Evolutionary conservation across 2,329 filamentous ascomycete genomes (phyloP), one percentile per base, ranked within the genome.

Genomic region (Aspergillus sp.): DNA sequence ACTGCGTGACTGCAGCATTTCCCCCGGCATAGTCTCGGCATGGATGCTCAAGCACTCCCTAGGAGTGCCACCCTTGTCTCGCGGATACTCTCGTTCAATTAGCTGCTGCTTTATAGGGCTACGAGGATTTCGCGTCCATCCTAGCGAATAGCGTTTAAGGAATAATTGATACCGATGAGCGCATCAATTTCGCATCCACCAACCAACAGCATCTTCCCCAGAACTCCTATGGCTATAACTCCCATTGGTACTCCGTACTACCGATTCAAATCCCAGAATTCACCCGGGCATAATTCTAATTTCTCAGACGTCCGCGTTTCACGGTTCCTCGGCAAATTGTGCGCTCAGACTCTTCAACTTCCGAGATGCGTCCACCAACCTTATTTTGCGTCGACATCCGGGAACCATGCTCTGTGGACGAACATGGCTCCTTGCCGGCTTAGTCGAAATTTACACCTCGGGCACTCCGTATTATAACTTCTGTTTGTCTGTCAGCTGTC

Each of bases 361-460:
- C 44, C 14, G 55, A 53, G 35, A 39, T 33, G 41, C 43, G 31
- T 48, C 49, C 49, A 53, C 44, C 55, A 57, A 53, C 44, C 49
- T 46, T 52, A 31, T 40, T 40, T 12, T 23, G 9, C 15, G n/a
- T 17, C 6, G 45, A 11, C 27, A 17, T 19, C 12, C 14, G 17
- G 47, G 3, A 33, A 17, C 23, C 9, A 21, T 41, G 44, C 19
- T 31, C 21, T 27, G 37, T 21, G 50, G 19, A 37, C 11, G 17
- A 35, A 9, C 31, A 52, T 37, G 17, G 31, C 40, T n/a, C 11
- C 21, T n/a, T 40, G 8, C 6, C 24, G 24, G 24, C 24, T 27
- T 27, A 2, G 24, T 27, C 27, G 27, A 31, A 31, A 31, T 31
- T 31, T 8, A 9, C 27, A 31, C 27, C 27, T 31, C 27, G 27